Evolutionary conservation across 2,329 filamentous ascomycete genomes (phyloP).

Genomic region (Metarhizium brunneum): DNA sequence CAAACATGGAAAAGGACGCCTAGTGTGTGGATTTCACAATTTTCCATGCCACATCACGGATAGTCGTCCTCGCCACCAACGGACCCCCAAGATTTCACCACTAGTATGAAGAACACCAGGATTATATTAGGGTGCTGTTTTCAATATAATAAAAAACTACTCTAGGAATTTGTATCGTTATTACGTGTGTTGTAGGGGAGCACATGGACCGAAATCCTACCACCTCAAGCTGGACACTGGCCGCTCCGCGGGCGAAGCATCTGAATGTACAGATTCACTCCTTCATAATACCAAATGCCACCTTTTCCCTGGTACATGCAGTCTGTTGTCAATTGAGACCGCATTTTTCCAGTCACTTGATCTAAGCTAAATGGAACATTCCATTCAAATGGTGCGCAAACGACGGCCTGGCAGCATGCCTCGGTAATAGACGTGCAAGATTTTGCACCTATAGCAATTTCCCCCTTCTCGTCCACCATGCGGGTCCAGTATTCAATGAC

Average conservation of each 20-base stretch:
- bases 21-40: too few relatives aligned
- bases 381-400: not conserved
- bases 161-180: too few relatives aligned
- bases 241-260: not conserved
- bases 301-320: not conserved
- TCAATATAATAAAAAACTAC: too few relatives aligned
- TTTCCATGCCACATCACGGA: too few relatives aligned
- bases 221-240: not conserved
- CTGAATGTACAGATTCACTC: not conserved
- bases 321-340: not conserved
- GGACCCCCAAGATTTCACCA: too few relatives aligned
- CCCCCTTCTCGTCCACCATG: not conserved
- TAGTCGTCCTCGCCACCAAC: too few relatives aligned
- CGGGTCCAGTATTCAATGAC: not conserved
- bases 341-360: not conserved
- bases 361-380: too few relatives aligned
- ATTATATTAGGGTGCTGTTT: too few relatives aligned
- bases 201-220: too few relatives aligned
- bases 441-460: not conserved
- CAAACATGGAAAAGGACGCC: too few relatives aligned
- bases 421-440: not conserved
- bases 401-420: not conserved
- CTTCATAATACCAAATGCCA: not conserved
- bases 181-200: too few relatives aligned
- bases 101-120: too few relatives aligned